Evolutionary conservation across 176 grass and related monocot species (phyloP), one percentile per base, ranked within the genome.

Genomic region (Thalia dealbata): DNA sequence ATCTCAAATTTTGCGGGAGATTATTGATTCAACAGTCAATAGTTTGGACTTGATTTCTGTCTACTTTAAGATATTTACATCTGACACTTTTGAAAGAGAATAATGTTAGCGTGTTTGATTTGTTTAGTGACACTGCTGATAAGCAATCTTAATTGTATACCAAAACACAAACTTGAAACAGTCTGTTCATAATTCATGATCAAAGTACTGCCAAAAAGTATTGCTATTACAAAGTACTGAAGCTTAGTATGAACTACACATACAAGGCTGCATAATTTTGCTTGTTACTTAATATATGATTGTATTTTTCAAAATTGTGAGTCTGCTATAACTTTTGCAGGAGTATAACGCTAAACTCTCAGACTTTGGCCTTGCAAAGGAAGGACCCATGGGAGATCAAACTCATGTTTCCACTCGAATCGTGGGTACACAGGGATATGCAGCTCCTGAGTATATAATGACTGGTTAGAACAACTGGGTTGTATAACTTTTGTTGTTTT

Each of bases 381-480:
- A 72, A 16, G 70, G 70, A 52, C 70, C 70, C 6, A 52, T 72
- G 23, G 70, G 70, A 52, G 70, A 72, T 12, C 7, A 72, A 52
- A 72, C 70, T 54, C 70, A 72, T 32, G 70, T 72, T 10, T 72
- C 70, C 26, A 72, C 70, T 72, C 70, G 48, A 30, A 48, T 72
- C 30, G 16, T 72, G 15, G 70, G 70, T 72, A 72, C 70, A 52
- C 14, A 55, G 8, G 70, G 70, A 72, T 72, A 72, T 54, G 70
- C 70, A 32, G 70, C 70, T 72, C 70, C 70, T 72, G 70, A 72
- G 70, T 72, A 72, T 52, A 18, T 72, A 72, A 55, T 54, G 70
- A 72, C 70, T 32, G 70, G 70, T 72, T 38, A 29, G 52, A 26
- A n/a, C 21, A 22, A 43, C 21, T 35, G 13, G 18, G 14, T 26